Percentiles rank a stretch among this genome's conserved stretches.
Conservation (phyloP, 139 green algal species). For the Closterium sp. region DNA sequence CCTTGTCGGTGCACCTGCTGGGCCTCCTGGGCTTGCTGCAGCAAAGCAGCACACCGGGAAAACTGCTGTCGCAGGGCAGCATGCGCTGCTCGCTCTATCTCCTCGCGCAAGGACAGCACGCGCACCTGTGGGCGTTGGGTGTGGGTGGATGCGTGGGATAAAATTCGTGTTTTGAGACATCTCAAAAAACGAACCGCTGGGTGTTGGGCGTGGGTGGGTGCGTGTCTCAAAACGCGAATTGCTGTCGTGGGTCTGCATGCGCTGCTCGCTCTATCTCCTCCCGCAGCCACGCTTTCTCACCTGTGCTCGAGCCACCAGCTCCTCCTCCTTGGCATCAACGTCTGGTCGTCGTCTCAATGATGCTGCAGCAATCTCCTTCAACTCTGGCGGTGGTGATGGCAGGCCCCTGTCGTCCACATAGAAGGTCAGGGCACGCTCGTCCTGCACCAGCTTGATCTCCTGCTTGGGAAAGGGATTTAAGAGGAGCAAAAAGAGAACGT, state of each 20-base stretch:
- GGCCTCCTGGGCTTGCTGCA: neutral
- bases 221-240: too few species aligned
- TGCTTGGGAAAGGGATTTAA: too few species aligned
- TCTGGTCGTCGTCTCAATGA: neutral
- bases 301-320: neutral
- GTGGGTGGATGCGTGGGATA: too few species aligned
- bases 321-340: neutral
- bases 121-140: too few species aligned
- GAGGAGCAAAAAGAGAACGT: too few species aligned
- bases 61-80: neutral
- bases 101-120: too few species aligned
- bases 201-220: too few species aligned
- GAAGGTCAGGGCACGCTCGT: neutral
- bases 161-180: too few species aligned
- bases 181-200: too few species aligned
- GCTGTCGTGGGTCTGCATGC: neutral
- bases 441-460: neutral
- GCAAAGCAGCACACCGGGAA: neutral
- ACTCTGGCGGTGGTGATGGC: neutral
- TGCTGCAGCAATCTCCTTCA: neutral
- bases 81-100: too few species aligned
- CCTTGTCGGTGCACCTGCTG: neutral
- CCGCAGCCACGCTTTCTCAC: neutral
- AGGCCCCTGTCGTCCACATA: neutral
- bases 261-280: neutral